Evolutionary conservation across 2,329 filamentous ascomycete genomes (phyloP).

Genomic region (Hymenoscyphus albidus): DNA sequence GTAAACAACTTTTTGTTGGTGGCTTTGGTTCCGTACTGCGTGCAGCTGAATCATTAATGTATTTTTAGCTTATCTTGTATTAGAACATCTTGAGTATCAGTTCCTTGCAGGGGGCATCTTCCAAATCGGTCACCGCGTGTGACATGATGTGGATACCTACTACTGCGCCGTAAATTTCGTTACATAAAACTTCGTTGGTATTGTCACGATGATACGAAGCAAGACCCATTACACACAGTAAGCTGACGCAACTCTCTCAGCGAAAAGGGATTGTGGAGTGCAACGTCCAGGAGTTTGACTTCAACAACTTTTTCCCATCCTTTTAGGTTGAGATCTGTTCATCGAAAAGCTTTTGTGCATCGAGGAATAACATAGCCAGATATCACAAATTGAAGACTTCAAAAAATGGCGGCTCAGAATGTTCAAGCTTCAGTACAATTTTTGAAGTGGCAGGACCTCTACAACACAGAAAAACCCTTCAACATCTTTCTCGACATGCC

Average conservation of each 20-base stretch:
- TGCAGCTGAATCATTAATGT: background rate
- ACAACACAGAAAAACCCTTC: conserved; percentile 17
- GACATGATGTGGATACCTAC: background rate
- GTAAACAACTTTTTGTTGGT: background rate
- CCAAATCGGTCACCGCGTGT: background rate
- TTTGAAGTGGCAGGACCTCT: conserved; percentile 15
- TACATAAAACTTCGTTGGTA: background rate
- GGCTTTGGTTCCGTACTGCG: background rate
- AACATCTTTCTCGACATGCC: conserved; percentile 13
- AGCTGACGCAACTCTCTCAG: background rate
- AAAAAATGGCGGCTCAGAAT: background rate
- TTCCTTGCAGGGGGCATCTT: background rate
- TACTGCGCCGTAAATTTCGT: background rate
- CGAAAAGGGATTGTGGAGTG: background rate
- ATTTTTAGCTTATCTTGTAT: background rate
- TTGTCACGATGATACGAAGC: background rate
- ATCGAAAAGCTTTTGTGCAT: background rate
- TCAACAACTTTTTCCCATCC: background rate
- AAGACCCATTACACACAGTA: background rate
- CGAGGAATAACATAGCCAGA: background rate
- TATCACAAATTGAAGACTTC: no score
- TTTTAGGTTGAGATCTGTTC: no score
- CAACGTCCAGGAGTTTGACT: no score
- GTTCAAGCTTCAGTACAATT: conserved; percentile 2
- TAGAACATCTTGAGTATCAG: background rate